A percentile compares a stretch with the other conserved stretches of the same genome.
Evolutionary conservation across 495 filamentous ascomycete genomes (phyloP).

Genomic region (Aspergillus ostianus): DNA sequence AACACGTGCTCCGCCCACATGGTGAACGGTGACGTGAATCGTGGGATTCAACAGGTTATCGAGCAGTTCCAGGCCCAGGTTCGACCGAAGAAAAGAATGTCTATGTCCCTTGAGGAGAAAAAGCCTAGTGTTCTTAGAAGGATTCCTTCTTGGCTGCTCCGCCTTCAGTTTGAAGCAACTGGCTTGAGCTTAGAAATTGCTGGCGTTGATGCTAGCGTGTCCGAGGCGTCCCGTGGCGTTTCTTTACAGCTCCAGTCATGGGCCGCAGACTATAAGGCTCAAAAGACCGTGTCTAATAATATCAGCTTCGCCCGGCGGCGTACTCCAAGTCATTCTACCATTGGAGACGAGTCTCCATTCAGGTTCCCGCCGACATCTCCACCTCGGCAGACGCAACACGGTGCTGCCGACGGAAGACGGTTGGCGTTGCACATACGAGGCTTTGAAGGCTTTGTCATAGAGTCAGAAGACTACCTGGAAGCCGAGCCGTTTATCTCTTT

Average conservation of each 20-base stretch:
- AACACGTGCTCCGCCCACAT: slow-evolving; percentile 88
- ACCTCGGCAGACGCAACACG: slow-evolving; percentile 53
- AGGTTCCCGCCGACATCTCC: slow-evolving; percentile 60
- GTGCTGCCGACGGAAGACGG: slow-evolving; percentile 77
- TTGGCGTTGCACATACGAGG: slow-evolving; percentile 77
- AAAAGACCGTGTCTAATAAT: slow-evolving; percentile 65
- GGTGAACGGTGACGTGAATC: slow-evolving; percentile 85
- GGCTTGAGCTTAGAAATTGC: slow-evolving; percentile 90
- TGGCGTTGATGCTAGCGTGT: slow-evolving; percentile 79
- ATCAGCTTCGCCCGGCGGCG: slow-evolving; percentile 53
- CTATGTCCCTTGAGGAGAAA: slow-evolving; percentile 46
- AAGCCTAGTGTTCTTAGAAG: slow-evolving; percentile 70
- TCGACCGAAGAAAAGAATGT: slow-evolving; percentile 58
- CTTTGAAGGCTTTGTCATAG: slow-evolving; percentile 85
- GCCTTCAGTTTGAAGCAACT: slow-evolving; percentile 80
- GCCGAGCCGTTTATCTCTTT: slow-evolving; percentile 82
- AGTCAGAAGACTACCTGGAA: slow-evolving; percentile 80
- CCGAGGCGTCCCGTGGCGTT: slow-evolving; percentile 72
- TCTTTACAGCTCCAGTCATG: slow-evolving; percentile 86
- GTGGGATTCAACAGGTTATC: slow-evolving; percentile 87
- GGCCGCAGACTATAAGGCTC: slow-evolving; percentile 86
- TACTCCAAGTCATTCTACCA: slow-evolving; percentile 57
- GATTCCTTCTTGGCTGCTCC: slow-evolving; percentile 78
- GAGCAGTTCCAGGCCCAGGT: slow-evolving; percentile 68
- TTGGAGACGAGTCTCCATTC: slow-evolving; percentile 49